Percentiles rank a stretch among this genome's conserved stretches.
phyloP scores from a whole-genome alignment of 2,329 filamentous ascomycete species.

The Microdochium nivale region DNA sequence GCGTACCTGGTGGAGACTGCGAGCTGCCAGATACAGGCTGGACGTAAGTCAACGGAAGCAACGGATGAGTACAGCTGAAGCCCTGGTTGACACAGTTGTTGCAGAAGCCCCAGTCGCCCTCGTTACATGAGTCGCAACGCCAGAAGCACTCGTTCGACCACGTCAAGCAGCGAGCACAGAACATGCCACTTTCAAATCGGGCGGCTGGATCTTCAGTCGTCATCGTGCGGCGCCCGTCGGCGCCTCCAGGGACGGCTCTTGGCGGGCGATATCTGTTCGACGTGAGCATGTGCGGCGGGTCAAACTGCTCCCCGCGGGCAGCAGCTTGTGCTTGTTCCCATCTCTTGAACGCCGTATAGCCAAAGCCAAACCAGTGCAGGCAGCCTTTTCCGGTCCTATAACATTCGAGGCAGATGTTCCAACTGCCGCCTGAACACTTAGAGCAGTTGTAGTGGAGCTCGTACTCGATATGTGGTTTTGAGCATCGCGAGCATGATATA shows the following conservation, averaged over 20 bases:
- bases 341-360: slow-evolving; percentile 57
- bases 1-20: slow-evolving; percentile 26
- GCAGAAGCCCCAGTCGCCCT: slow-evolving; percentile 93
- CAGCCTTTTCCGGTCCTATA: slow-evolving; percentile 73
- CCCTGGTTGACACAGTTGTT: slow-evolving; percentile 80
- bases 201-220: slow-evolving; percentile 59
- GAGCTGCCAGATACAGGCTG: slow-evolving; percentile 19
- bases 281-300: slow-evolving; percentile 48
- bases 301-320: slow-evolving; percentile 27
- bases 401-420: slow-evolving; percentile 73
- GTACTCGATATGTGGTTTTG: slow-evolving; percentile 68
- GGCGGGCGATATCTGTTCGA: slow-evolving; percentile 48
- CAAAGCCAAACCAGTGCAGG: slow-evolving; percentile 82
- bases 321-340: slow-evolving; percentile 48
- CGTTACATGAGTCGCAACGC: slow-evolving; percentile 80
- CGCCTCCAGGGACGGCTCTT: slow-evolving; percentile 37
- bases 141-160: slow-evolving; percentile 81
- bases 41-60: slow-evolving; percentile 67
- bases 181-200: slow-evolving; percentile 69
- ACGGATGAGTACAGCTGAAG: slow-evolving; percentile 69
- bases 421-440: slow-evolving; percentile 60
- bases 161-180: slow-evolving; percentile 68
- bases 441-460: slow-evolving; percentile 78
- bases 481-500: slow-evolving; percentile 65
- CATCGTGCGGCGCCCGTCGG: slow-evolving; percentile 46